Evolutionary conservation across 306 rosid species (phyloP).

Genomic region (Vachellia pachyceras): DNA sequence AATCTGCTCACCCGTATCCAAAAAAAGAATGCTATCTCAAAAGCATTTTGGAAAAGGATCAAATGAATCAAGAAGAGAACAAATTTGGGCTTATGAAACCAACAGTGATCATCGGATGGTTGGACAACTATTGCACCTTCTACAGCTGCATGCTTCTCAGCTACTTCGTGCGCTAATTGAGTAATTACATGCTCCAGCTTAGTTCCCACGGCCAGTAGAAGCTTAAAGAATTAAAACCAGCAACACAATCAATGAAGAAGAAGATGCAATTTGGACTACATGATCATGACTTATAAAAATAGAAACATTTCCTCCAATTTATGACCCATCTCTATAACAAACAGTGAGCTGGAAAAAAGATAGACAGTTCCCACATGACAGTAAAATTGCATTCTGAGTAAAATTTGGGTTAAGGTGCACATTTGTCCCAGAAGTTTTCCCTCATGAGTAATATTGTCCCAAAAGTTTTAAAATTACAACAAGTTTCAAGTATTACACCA

Average conservation of each 20-base stretch:
- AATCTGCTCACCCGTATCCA: constrained; percentile 86
- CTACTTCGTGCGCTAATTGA: constrained; percentile 90
- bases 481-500: too few species aligned
- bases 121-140: constrained; percentile 82
- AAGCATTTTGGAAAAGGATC: constrained; percentile 97
- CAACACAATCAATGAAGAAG: constrained; percentile 30
- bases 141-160: constrained; percentile 87
- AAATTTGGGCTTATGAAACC: constrained; percentile 75
- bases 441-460: too few species aligned
- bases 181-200: constrained; percentile 83
- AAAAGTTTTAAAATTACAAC: too few species aligned
- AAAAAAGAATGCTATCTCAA: constrained; percentile 92
- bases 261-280: constrained; percentile 5
- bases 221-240: constrained; percentile 53
- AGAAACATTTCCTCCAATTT: not conserved
- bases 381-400: not conserved
- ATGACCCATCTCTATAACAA: not conserved
- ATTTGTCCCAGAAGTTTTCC: too few species aligned
- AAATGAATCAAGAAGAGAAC: constrained; percentile 89
- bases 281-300: not conserved
- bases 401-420: not conserved
- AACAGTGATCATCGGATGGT: constrained; percentile 88
- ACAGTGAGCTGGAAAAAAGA: not conserved
- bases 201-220: constrained; percentile 90
- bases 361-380: not conserved